Evolutionary conservation across 1,139 yeast species (phyloP).

Genomic region (Yamadazyma taylorii): DNA sequence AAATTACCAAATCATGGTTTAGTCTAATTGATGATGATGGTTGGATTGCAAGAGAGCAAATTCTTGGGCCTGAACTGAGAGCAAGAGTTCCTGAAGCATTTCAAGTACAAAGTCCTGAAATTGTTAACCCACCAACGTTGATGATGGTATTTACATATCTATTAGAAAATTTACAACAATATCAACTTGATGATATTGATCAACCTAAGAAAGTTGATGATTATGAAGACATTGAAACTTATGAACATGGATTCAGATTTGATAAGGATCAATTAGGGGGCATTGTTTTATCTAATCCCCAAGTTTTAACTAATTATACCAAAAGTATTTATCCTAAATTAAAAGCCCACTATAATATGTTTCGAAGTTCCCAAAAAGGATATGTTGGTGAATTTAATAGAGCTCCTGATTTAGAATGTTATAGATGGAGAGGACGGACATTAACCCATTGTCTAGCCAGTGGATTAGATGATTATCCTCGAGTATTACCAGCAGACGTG

Average conservation of each 20-base stretch:
- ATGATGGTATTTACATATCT: conserved; percentile 76
- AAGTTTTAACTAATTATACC: conserved; percentile 62
- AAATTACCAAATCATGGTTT: conserved; percentile 87
- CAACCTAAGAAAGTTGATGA: conserved; percentile 23
- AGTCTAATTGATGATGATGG: conserved; percentile 83
- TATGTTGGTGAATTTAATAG: conserved; percentile 72
- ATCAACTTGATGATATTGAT: conserved; percentile 21
- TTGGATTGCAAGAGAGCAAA: conserved; percentile 96
- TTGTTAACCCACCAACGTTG: conserved; percentile 95
- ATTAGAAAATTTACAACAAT: conserved; percentile 42
- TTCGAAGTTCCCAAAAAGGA: conserved; percentile 79
- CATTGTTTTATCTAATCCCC: conserved; percentile 58
- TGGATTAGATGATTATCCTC: conserved; percentile 95
- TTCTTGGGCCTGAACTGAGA: conserved; percentile 88
- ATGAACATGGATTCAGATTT: too few relatives aligned
- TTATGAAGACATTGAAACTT: conserved; percentile 7
- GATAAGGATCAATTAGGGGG: conserved; percentile 38
- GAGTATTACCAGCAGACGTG: conserved; percentile 76
- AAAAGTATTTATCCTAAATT: conserved; percentile 72
- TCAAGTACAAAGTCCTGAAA: conserved; percentile 81
- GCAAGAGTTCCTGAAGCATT: conserved; percentile 87
- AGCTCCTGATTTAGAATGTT: conserved; percentile 57
- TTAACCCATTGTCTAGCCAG: conserved; percentile 83
- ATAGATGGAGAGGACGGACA: conserved; percentile 94
- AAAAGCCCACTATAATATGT: conserved; percentile 80